phyloP scores from a whole-genome alignment of 1,284 basidiomycete genomes.

The Fomes fomentarius region DNA sequence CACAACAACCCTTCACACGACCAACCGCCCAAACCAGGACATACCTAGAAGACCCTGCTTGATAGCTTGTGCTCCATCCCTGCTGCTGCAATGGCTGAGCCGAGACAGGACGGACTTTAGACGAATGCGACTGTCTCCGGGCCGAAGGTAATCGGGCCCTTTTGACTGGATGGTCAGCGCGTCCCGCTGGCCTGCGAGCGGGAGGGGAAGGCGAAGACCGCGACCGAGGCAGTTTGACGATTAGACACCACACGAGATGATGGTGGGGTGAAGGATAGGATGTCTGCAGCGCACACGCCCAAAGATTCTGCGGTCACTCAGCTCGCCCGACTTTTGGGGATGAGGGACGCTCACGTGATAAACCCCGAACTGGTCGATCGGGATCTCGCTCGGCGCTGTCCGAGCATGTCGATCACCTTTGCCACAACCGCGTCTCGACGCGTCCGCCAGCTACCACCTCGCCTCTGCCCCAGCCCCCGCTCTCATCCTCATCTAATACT shows the following conservation, averaged over 20 bases:
- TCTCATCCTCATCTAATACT: background rate
- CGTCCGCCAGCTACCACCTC: conserved; percentile 17
- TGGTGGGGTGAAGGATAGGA: conserved; percentile 5
- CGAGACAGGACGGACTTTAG: conserved; percentile 21
- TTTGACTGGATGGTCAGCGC: conserved; percentile 28
- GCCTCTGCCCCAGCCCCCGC: background rate
- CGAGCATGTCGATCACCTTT: conserved; percentile 8
- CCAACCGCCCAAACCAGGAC: conserved; percentile 16
- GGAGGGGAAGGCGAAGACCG: conserved; percentile 77
- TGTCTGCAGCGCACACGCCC: background rate
- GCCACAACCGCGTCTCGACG: conserved; percentile 28
- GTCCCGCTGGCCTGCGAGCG: conserved; percentile 32
- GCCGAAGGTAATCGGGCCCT: conserved; percentile 20
- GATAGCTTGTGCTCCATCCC: conserved; percentile 85
- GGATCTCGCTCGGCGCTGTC: conserved; percentile 3
- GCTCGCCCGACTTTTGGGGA: background rate
- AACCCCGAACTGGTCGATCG: background rate
- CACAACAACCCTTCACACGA: background rate
- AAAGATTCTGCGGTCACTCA: conserved; percentile 1
- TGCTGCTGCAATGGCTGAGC: conserved; percentile 38
- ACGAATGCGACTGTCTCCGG: conserved; percentile 28
- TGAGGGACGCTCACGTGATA: conserved; percentile 1
- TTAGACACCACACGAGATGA: conserved; percentile 10
- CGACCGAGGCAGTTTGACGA: conserved; percentile 73
- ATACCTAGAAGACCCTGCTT: conserved; percentile 77